Evolutionary conservation across 1,284 basidiomycete species (phyloP).

Genomic region (Leccinum angustisporum): DNA sequence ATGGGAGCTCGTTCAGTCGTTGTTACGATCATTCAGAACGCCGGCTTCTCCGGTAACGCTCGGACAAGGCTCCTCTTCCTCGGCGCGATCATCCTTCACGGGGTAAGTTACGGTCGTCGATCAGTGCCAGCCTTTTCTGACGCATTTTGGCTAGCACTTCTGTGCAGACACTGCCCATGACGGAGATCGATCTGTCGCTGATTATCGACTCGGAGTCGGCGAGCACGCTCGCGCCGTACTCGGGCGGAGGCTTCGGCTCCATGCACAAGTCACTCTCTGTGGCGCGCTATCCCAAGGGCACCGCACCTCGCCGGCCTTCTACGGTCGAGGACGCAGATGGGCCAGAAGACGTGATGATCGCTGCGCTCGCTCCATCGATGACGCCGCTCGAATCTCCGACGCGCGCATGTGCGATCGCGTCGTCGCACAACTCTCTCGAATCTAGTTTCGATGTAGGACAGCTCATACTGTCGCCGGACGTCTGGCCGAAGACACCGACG

Average conservation of each 20-base stretch:
- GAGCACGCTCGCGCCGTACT: conserved; percentile 10
- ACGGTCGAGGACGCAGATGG: neutral
- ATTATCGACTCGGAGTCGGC: conserved; percentile 11
- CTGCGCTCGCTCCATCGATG: conserved; percentile 7
- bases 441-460: conserved; percentile 26
- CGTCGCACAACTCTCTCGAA: conserved; percentile 32
- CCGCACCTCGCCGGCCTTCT: conserved; percentile 3
- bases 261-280: conserved; percentile 4
- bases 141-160: conserved; percentile 15
- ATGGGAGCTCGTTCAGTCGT: conserved; percentile 7
- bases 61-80: neutral
- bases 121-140: conserved; percentile 3
- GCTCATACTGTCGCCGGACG: conserved; percentile 7
- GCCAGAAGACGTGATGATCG: conserved; percentile 14
- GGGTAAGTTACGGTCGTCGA: conserved; percentile 11
- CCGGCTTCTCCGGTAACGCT: neutral
- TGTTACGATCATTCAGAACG: neutral
- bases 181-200: conserved; percentile 28
- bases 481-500: conserved; percentile 25
- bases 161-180: conserved; percentile 19
- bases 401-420: conserved; percentile 28
- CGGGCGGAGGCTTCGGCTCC: neutral
- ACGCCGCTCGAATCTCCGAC: conserved; percentile 38
- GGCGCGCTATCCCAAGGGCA: neutral
- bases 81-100: conserved; percentile 1